Evolutionary conservation across 768 basidiomycete genomes (phyloP).

Genomic region (Pleurotus citrinopileatus): DNA sequence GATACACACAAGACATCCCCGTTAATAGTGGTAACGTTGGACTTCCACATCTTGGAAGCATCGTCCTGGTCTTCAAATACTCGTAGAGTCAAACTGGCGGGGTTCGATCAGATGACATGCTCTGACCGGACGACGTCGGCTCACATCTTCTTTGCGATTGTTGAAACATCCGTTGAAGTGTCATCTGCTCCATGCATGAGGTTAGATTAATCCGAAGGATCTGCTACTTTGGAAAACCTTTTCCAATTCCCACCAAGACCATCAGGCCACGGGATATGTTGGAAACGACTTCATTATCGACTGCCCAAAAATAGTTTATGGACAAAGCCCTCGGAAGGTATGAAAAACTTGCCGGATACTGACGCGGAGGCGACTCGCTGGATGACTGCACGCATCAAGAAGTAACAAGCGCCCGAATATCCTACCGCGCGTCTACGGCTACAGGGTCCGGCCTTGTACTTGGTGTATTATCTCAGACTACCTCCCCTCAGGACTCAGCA

Average conservation of each 20-base stretch:
- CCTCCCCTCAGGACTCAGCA: too few species aligned
- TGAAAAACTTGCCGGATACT: constrained; percentile 58
- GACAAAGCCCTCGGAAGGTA: background rate
- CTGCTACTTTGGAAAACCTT: constrained; percentile 42
- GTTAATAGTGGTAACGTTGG: constrained; percentile 80
- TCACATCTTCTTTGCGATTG: constrained; percentile 82
- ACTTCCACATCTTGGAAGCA: constrained; percentile 77
- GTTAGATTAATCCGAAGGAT: background rate
- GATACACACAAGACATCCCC: constrained; percentile 94
- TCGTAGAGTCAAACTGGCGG: constrained; percentile 63
- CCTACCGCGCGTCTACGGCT: too few species aligned
- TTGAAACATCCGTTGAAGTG: constrained; percentile 66
- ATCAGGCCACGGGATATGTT: constrained; percentile 83
- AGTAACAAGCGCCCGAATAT: background rate
- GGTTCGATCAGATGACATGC: constrained; percentile 10
- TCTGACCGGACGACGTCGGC: constrained; percentile 20
- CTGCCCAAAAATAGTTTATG: constrained; percentile 37
- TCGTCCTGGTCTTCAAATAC: constrained; percentile 62
- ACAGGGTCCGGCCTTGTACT: background rate
- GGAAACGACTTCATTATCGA: constrained; percentile 77
- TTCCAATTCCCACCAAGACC: constrained; percentile 87
- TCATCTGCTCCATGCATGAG: constrained; percentile 60
- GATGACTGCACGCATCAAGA: constrained; percentile 76
- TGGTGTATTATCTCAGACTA: too few species aligned
- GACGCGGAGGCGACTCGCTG: constrained; percentile 84